Conservation (phyloP, 306 rosid species). For the Mimosa bimucronata region DNA sequence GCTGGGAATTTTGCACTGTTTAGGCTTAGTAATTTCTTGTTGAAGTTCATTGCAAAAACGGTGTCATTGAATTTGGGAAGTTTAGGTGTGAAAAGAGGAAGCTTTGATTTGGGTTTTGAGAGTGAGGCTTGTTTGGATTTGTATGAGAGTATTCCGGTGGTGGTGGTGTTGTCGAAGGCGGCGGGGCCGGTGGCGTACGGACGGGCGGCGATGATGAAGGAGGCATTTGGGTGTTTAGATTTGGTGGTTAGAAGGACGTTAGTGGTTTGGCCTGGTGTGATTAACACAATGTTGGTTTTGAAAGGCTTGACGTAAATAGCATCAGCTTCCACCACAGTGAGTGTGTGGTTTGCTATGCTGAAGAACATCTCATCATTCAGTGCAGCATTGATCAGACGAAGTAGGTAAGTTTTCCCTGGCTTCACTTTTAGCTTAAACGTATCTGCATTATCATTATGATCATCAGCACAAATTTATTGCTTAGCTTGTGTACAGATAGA, state of each 20-base stretch:
- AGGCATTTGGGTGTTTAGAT: slow-evolving; percentile 53
- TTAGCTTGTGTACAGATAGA: neutral
- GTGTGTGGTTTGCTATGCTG: slow-evolving; percentile 75
- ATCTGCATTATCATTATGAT: slow-evolving; percentile 38
- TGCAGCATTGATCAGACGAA: slow-evolving; percentile 68
- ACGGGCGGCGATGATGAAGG: slow-evolving; percentile 59
- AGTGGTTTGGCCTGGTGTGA: slow-evolving; percentile 76
- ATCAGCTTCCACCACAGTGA: slow-evolving; percentile 72
- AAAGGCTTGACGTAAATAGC: slow-evolving; percentile 73
- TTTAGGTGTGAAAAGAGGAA: slow-evolving; percentile 51
- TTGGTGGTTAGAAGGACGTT: slow-evolving; percentile 66
- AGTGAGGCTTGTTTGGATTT: slow-evolving; percentile 30
- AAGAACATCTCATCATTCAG: slow-evolving; percentile 71
- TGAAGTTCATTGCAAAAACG: slow-evolving; percentile 52
- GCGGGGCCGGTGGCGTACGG: slow-evolving; percentile 71
- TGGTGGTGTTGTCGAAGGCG: slow-evolving; percentile 68
- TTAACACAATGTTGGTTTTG: slow-evolving; percentile 51
- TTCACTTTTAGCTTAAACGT: slow-evolving; percentile 66
- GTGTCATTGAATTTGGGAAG: slow-evolving; percentile 68
- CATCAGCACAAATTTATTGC: neutral
- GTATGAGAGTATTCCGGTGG: slow-evolving; percentile 64
- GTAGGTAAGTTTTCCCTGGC: slow-evolving; percentile 63
- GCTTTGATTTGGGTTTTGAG: slow-evolving; percentile 35
- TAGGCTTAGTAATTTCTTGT: slow-evolving; percentile 56
- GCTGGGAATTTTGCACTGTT: slow-evolving; percentile 59